These are phyloP conservation scores for Mrakia blollopis DNA, from an alignment of 768 basidiomycete genomes.

Conservation along the genomic window DNA sequence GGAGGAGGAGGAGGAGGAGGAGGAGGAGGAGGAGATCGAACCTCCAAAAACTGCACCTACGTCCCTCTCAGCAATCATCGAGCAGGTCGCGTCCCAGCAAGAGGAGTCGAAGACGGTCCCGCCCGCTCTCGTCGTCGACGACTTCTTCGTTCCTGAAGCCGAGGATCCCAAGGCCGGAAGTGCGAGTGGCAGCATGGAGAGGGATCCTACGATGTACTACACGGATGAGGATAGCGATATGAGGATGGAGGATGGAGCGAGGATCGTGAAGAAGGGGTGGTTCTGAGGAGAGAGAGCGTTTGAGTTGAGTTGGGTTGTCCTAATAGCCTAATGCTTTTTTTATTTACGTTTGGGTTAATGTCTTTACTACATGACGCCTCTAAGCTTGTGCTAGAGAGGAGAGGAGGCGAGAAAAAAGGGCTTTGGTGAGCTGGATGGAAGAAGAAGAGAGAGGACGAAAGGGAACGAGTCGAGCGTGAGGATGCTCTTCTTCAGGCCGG, in stretches of 20 bases:
- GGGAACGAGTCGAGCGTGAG: too few species aligned
- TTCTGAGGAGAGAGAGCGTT: neutral
- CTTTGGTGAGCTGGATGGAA: too few species aligned
- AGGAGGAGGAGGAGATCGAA: neutral
- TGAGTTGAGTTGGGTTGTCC: neutral
- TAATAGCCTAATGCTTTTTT: too few species aligned
- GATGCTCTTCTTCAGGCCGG: too few species aligned
- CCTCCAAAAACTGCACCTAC: neutral
- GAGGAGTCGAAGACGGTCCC: neutral
- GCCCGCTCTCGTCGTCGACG: neutral
- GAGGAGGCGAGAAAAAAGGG: too few species aligned
- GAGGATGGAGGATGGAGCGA: neutral
- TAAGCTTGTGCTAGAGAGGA: too few species aligned
- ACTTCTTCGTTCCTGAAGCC: neutral
- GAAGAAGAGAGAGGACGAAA: too few species aligned
- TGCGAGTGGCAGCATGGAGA: neutral
- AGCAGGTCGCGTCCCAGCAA: neutral
- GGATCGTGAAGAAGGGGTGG: slow-evolving; percentile 14
- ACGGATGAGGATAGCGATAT: slow-evolving; percentile 1
- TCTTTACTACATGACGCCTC: too few species aligned
- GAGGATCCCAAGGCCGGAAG: neutral
- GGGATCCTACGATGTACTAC: slow-evolving; percentile 18
- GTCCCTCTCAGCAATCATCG: too few species aligned
- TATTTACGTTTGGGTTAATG: neutral
- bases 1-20: neutral